phyloP scores from a whole-genome alignment of 2,329 filamentous ascomycete genomes.

The Colletotrichum sp. region DNA sequence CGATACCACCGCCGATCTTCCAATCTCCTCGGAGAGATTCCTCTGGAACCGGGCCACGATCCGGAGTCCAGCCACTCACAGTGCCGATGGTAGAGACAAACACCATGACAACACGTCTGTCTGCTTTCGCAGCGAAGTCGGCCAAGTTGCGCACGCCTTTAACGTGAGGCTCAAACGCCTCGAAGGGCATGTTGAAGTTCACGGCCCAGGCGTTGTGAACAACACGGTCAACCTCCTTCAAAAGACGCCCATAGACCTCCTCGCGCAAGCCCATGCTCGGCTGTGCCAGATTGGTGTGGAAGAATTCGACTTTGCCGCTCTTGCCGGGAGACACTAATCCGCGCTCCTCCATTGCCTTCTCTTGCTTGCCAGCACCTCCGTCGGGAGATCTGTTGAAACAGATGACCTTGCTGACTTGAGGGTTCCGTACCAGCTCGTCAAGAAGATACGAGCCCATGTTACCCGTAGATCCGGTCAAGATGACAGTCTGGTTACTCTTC shows the following conservation, averaged over 20 bases:
- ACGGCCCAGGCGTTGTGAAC: conserved; percentile 59
- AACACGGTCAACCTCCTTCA: conserved; percentile 45
- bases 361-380: conserved; percentile 9
- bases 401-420: conserved; percentile 16
- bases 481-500: conserved; percentile 31
- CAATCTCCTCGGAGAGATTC: background rate
- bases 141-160: conserved; percentile 55
- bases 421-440: conserved; percentile 12
- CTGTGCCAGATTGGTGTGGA: conserved; percentile 27
- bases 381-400: conserved; percentile 14
- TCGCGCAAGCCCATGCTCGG: background rate
- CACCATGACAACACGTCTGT: background rate
- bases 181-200: conserved; percentile 55
- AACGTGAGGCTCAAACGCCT: conserved; percentile 56
- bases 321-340: background rate
- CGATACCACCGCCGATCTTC: background rate
- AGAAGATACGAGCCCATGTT: conserved; percentile 19
- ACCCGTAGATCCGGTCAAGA: conserved; percentile 11
- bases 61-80: conserved; percentile 1
- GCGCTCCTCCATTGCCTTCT: conserved; percentile 8
- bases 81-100: conserved; percentile 22
- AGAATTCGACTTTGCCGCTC: conserved; percentile 35
- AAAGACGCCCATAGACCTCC: conserved; percentile 26
- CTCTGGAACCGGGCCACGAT: conserved; percentile 2
- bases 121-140: conserved; percentile 10